phyloP scores from a whole-genome alignment of 2,329 filamentous ascomycete species.

The Fusarium chlamydosporum region DNA sequence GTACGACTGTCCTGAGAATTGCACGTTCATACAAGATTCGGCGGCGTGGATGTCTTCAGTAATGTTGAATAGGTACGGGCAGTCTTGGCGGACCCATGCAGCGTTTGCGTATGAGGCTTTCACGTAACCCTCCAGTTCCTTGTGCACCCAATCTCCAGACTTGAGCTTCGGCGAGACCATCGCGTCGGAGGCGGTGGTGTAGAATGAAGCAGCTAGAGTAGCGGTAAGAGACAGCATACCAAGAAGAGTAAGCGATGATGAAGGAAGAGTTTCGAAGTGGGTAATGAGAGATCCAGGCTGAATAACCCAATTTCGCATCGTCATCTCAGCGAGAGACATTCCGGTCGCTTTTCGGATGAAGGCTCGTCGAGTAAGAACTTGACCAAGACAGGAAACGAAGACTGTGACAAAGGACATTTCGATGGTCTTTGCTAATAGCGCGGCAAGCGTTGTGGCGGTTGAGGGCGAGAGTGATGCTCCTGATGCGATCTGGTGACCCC shows the following conservation, averaged over 20 bases:
- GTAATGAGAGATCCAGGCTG: constrained; percentile 81
- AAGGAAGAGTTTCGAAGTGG: constrained; percentile 74
- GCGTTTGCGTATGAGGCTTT: constrained; percentile 74
- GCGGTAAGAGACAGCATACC: constrained; percentile 75
- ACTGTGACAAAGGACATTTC: constrained; percentile 84
- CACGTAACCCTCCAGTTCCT: constrained; percentile 69
- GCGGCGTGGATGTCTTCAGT: constrained; percentile 60
- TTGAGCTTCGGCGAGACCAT: constrained; percentile 81
- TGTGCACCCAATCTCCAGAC: constrained; percentile 66
- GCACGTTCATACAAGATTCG: constrained; percentile 75
- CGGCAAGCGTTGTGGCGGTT: constrained; percentile 76
- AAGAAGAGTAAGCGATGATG: constrained; percentile 73
- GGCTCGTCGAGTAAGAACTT: constrained; percentile 78
- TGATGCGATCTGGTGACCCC: constrained; percentile 69
- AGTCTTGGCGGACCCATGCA: constrained; percentile 67
- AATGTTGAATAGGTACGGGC: constrained; percentile 71
- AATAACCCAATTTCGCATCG: constrained; percentile 80
- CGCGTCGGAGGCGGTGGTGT: constrained; percentile 82
- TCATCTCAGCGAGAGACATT: constrained; percentile 81
- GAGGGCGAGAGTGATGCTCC: constrained; percentile 69
- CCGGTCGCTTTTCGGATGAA: constrained; percentile 72
- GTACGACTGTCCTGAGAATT: constrained; percentile 78
- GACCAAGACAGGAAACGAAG: constrained; percentile 80
- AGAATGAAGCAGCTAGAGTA: constrained; percentile 76
- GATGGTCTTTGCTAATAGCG: constrained; percentile 80